phyloP scores from a whole-genome alignment of 768 basidiomycete genomes.

The Macrolepiota albuminosa region DNA sequence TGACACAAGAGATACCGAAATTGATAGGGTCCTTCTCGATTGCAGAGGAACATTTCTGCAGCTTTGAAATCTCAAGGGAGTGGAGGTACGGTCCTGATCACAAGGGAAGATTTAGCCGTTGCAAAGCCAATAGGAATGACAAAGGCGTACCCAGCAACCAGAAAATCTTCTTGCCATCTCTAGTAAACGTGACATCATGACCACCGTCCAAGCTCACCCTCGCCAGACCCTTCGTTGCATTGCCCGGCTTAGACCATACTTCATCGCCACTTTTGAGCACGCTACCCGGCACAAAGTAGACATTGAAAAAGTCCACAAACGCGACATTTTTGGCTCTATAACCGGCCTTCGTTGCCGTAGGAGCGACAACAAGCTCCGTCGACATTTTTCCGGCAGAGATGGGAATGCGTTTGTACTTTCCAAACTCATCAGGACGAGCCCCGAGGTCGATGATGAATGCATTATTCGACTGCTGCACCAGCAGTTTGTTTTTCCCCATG shows the following conservation, averaged over 20 bases:
- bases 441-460: slow-evolving; percentile 50
- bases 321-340: slow-evolving; percentile 39
- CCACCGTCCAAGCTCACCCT: slow-evolving; percentile 71
- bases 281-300: slow-evolving; percentile 49
- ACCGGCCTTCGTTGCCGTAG: slow-evolving; percentile 15
- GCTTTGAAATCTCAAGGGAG: slow-evolving; percentile 49
- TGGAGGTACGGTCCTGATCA: slow-evolving; percentile 58
- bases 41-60: slow-evolving; percentile 41
- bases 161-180: slow-evolving; percentile 60
- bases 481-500: slow-evolving; percentile 44
- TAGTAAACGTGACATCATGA: slow-evolving; percentile 60
- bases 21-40: slow-evolving; percentile 45
- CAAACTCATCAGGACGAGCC: slow-evolving; percentile 38
- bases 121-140: neutral
- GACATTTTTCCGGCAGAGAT: slow-evolving; percentile 56
- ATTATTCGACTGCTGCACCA: slow-evolving; percentile 52
- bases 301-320: slow-evolving; percentile 66
- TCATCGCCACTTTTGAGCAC: slow-evolving; percentile 34
- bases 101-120: neutral
- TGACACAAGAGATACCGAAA: slow-evolving; percentile 63
- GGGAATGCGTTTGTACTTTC: slow-evolving; percentile 41
- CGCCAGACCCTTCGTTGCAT: slow-evolving; percentile 55
- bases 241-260: slow-evolving; percentile 69
- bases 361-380: slow-evolving; percentile 46
- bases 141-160: slow-evolving; percentile 63